Base-by-base conservation (phyloP, 192 early-diverging fungal species). In the Mortierella hygrophila region DNA sequence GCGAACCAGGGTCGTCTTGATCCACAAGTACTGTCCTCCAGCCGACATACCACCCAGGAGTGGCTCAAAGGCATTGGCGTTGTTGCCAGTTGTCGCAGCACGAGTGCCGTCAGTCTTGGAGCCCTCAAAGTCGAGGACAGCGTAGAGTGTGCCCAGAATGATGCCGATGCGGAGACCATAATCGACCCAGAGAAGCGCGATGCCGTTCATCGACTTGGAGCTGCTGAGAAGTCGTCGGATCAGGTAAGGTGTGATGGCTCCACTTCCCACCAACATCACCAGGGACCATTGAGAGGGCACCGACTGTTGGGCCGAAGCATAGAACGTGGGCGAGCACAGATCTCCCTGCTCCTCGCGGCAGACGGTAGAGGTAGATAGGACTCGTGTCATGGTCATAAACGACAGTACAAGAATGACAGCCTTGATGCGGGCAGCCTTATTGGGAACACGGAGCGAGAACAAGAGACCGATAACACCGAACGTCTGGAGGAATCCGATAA, bases 311-410 rank as follows among this genome's bases (percentile, higher is more conserved):
- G 92, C 88, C 6, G 92, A 82, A 9, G 93, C 92, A 76, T 98
- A 95, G 90, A 94, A 97, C 18, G 95, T 96, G n/a, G 95, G 94
- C 18, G 78, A 83, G 83, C 98, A 99, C 52, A 91, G 81, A 5
- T 94, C 93, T 9, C 93, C 88, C 89, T 98, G 96, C 75, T 99
- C 98, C 76, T 96, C 96, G 35, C 97, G 94, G 76, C 98, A 99
- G 37, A 97, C 92, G 6, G 94, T 96, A 2, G 92, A 93, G 46
- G 91, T 87, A 6, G 91, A 88, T 9, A 92, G 76, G 6, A 91
- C 52, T 4, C 94, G 82, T 16, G 91, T 94, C 38, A 96, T 74
- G 1, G 91, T 89, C 52, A 95, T 90, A 23, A 95, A 91, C 9
- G 88, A 55, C 35, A 91, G n/a, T 0, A 87, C 71, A 54, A 91